Conservation (phyloP, 2,329 filamentous ascomycete genomes). For the Colletotrichum spaethianum region DNA sequence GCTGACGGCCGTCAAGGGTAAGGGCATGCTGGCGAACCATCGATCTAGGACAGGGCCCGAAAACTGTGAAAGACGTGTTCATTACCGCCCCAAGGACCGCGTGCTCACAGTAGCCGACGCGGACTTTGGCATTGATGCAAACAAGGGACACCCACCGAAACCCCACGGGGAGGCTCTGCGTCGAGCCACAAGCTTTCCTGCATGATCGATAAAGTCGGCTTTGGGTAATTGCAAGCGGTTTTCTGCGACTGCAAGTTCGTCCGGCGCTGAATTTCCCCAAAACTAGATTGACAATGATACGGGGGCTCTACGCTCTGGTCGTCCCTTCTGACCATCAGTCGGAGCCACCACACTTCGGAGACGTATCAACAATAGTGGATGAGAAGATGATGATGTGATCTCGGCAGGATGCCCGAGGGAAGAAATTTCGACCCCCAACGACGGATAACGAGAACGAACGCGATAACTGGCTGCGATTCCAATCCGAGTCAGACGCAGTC, state of each 20-base stretch:
- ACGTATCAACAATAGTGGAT: not conserved
- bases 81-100: not conserved
- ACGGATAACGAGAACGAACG: not conserved
- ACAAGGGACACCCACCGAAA: not conserved
- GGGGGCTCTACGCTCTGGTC: not conserved
- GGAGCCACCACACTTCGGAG: not conserved
- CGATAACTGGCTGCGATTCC: not conserved
- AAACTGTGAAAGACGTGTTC: not conserved
- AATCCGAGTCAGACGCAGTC: conserved; percentile 23
- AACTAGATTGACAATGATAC: not conserved
- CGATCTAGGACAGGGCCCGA: not conserved
- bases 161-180: not conserved
- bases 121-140: not conserved
- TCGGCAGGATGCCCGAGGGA: not conserved
- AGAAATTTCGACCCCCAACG: not conserved
- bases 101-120: not conserved
- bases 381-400: not conserved
- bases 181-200: not conserved
- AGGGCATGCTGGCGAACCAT: not conserved
- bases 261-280: not conserved
- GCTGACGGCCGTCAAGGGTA: not conserved
- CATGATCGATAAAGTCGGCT: not conserved
- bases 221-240: not conserved
- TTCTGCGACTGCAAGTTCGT: not conserved
- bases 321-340: not conserved